Percentiles rank a stretch among this genome's conserved stretches.
phyloP scores from a whole-genome alignment of 768 basidiomycete species.

The Chalciporus pseudorubinellus region DNA sequence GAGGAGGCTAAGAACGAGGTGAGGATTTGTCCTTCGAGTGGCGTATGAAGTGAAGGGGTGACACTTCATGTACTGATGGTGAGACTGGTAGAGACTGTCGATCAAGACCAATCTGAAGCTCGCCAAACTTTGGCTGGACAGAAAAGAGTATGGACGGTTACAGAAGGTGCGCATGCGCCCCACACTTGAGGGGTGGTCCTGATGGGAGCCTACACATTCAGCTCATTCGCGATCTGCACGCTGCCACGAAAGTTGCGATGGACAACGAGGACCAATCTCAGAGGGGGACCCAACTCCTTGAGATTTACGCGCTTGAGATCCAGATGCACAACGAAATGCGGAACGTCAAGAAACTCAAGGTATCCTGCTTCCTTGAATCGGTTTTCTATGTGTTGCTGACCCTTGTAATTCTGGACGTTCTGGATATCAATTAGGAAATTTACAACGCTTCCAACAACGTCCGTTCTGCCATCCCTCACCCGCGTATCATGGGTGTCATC shows the following conservation, averaged over 20 bases:
- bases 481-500: constrained; percentile 97
- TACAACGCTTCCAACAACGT: constrained; percentile 94
- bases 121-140: constrained; percentile 95
- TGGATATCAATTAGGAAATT: constrained; percentile 94
- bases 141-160: constrained; percentile 84
- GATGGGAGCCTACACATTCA: constrained; percentile 24
- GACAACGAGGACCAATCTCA: constrained; percentile 86
- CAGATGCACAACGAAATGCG: constrained; percentile 98
- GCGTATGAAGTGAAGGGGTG: neutral
- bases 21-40: constrained; percentile 11
- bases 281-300: constrained; percentile 89
- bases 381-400: too few species aligned
- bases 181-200: neutral
- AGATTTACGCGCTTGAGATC: constrained; percentile 97
- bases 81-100: constrained; percentile 66
- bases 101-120: constrained; percentile 96
- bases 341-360: constrained; percentile 96
- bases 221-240: constrained; percentile 78
- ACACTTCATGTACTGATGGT: neutral
- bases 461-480: constrained; percentile 95
- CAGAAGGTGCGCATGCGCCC: constrained; percentile 54
- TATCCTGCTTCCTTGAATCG: too few species aligned
- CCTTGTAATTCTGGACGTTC: too few species aligned
- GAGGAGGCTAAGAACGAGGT: constrained; percentile 97
- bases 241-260: constrained; percentile 54